Conservation (phyloP, 148 eudicot genomes). For the Arbutus unedo region DNA sequence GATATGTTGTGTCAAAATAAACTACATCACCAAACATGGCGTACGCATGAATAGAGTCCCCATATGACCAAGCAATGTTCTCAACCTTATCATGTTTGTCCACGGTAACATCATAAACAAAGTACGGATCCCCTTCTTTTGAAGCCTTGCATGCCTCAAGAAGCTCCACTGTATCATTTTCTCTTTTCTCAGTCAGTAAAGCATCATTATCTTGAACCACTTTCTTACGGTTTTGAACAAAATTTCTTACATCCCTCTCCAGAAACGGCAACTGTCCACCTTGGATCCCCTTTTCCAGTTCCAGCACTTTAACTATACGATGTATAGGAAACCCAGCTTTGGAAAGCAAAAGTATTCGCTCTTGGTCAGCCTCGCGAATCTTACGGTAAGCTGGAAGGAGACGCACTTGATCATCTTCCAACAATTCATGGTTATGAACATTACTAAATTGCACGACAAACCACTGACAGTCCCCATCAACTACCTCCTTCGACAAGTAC, state of each 20-base stretch:
- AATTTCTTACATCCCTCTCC: slow-evolving; percentile 40
- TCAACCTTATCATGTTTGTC: slow-evolving; percentile 35
- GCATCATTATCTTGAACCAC: slow-evolving; percentile 28
- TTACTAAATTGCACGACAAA: slow-evolving; percentile 42
- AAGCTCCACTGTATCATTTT: slow-evolving; percentile 20
- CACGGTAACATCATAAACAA: slow-evolving; percentile 31
- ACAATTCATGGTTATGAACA: slow-evolving; percentile 31
- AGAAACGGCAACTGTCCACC: slow-evolving; percentile 37
- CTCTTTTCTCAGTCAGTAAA: slow-evolving; percentile 25
- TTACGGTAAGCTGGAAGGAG: slow-evolving; percentile 40
- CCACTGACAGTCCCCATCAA: slow-evolving; percentile 47
- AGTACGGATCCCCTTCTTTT: slow-evolving; percentile 38
- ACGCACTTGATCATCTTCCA: slow-evolving; percentile 42
- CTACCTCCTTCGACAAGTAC: slow-evolving; percentile 45
- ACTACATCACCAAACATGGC: slow-evolving; percentile 38
- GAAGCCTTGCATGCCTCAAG: slow-evolving; percentile 34
- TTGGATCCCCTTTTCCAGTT: slow-evolving; percentile 28
- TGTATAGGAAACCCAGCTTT: slow-evolving; percentile 42
- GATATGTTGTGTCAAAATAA: slow-evolving; percentile 33
- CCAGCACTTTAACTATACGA: slow-evolving; percentile 29
- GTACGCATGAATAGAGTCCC: slow-evolving; percentile 27
- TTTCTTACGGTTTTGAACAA: slow-evolving; percentile 32
- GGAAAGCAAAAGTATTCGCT: slow-evolving; percentile 37
- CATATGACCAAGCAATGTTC: slow-evolving; percentile 34
- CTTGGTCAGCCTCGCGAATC: slow-evolving; percentile 34